Evolutionary conservation across 352 stramenopile genomes (phyloP), one percentile per base, ranked within the genome.

Genomic region (Phytophthora multivora): DNA sequence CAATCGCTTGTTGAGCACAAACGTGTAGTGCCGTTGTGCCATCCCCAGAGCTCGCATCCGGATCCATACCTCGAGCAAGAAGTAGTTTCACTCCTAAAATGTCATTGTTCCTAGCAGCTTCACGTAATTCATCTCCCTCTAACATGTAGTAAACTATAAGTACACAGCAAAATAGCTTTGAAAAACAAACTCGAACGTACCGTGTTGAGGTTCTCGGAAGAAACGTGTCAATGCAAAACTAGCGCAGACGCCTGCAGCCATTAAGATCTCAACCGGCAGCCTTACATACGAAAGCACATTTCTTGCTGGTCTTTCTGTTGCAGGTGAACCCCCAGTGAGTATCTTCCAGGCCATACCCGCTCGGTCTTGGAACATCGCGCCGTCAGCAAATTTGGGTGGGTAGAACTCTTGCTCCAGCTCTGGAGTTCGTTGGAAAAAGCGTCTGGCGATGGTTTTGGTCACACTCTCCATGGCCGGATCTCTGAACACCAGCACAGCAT

Each of bases 121-220:
- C 82, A 19, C 80, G 76, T 4, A 95, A 48, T 63, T 95, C 77
- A 40, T 95, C 83, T 3, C 83, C 86, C 51, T 91, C 86, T 95
- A 68, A 49, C 26, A 33, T 13, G 28, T 33, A 33, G 8, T 12
- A 33, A 11, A 12, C 9, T 35, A 42, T 41, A 55, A 41, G 26
- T 2, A 54, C 19, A 18, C 6, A 28, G 10, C 11, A 59, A 38
- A 38, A 18, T 36, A 56, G 10, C 33, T 19, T 19, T 18, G 13
- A 6, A 2, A 52, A 18, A 15, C 25, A 23, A 56, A 1, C 28
- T 15, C 15, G 0, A 16, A 28, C 64, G 43, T 79, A 94, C 86
- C 86, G 33, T 89, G 75, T 15, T 86, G 78, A 42, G 86, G 82
- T 38, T 88, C 82, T 7, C 82, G 71, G 50, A 83, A 91, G 55